Evolutionary conservation across 2,329 filamentous ascomycete genomes (phyloP).

Genomic region (Colletotrichum lindemuthianum): DNA sequence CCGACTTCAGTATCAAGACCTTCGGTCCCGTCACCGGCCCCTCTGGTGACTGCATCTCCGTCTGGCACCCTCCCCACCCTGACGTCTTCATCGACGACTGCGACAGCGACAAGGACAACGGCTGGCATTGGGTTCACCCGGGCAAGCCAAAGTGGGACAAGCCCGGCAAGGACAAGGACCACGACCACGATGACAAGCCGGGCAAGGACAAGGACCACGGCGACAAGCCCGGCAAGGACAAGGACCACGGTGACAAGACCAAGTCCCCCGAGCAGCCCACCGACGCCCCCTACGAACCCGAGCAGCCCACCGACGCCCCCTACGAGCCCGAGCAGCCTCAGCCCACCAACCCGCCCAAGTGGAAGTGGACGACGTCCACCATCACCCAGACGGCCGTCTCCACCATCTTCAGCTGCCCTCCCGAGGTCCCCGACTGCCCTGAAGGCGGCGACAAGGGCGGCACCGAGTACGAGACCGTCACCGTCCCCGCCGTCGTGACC

Average conservation of each 20-base stretch:
- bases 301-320: slow-evolving; percentile 1
- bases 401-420: slow-evolving; percentile 52
- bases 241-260: slow-evolving; percentile 3
- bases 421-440: slow-evolving; percentile 50
- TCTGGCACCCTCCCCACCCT: slow-evolving; percentile 51
- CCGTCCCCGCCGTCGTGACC: slow-evolving; percentile 52
- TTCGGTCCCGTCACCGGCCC: slow-evolving; percentile 40
- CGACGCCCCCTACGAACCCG: slow-evolving; percentile 8
- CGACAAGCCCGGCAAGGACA: slow-evolving; percentile 10
- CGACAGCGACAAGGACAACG: slow-evolving; percentile 42
- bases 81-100: slow-evolving; percentile 49
- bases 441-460: slow-evolving; percentile 42
- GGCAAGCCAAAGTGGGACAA: slow-evolving; percentile 38
- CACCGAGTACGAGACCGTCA: slow-evolving; percentile 48
- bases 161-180: slow-evolving; percentile 26
- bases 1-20: slow-evolving; percentile 31
- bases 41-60: slow-evolving; percentile 40
- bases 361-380: slow-evolving; percentile 54
- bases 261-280: slow-evolving; percentile 6
- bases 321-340: slow-evolving; percentile 30
- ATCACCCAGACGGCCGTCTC: slow-evolving; percentile 50
- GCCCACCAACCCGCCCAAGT: slow-evolving; percentile 39
- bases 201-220: not conserved
- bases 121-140: slow-evolving; percentile 51
- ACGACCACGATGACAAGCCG: slow-evolving; percentile 6